These are phyloP conservation scores for Chondrostereum purpureum DNA, from an alignment of 1,284 basidiomycete species.

Conservation along the genomic window DNA sequence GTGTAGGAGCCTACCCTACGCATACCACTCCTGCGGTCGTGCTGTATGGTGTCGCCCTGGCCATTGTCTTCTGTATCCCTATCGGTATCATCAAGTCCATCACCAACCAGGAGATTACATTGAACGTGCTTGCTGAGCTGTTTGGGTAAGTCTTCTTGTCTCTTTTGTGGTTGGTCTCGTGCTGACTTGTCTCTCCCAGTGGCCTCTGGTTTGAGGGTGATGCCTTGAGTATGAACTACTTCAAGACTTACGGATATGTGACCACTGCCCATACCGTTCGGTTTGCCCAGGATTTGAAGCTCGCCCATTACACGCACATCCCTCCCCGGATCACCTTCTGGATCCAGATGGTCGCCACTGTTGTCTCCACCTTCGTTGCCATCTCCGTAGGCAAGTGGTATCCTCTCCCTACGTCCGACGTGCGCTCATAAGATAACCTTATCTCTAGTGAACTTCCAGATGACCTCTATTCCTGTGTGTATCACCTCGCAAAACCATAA, in stretches of 20 bases:
- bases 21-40: slow-evolving; percentile 23
- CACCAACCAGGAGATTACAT: slow-evolving; percentile 30
- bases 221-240: slow-evolving; percentile 36
- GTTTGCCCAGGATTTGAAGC: slow-evolving; percentile 33
- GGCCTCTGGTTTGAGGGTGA: slow-evolving; percentile 32
- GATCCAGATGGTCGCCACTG: slow-evolving; percentile 32
- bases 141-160: slow-evolving; percentile 3
- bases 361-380: slow-evolving; percentile 29
- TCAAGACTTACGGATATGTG: slow-evolving; percentile 35
- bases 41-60: slow-evolving; percentile 22
- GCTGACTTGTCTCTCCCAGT: slow-evolving; percentile 17
- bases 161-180: not conserved
- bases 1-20: slow-evolving; percentile 22
- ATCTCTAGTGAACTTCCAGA: slow-evolving; percentile 38
- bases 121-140: slow-evolving; percentile 35
- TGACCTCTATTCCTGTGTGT: slow-evolving; percentile 20
- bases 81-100: slow-evolving; percentile 35
- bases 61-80: slow-evolving; percentile 30
- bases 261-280: slow-evolving; percentile 27
- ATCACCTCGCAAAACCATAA: too few species aligned
- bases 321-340: slow-evolving; percentile 32
- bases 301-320: slow-evolving; percentile 40
- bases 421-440: too few species aligned
- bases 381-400: too few species aligned
- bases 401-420: too few species aligned